Evolutionary conservation across 148 eudicot genomes (phyloP).

Genomic region (Agrostemma githago): DNA sequence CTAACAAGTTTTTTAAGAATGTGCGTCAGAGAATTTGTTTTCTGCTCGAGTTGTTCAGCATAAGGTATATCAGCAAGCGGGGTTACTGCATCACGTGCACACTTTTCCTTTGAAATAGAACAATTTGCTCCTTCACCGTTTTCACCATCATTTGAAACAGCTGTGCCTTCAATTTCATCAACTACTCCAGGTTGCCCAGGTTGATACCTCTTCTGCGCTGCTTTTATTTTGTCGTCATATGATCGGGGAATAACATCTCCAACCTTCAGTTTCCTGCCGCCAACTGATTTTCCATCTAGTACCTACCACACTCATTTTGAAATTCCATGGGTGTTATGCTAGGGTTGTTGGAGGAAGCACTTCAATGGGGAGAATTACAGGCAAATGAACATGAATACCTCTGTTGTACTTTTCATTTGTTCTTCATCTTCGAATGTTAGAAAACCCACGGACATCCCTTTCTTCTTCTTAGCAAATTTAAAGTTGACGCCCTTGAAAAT

Average conservation of each 20-base stretch:
- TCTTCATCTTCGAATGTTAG: conserved; percentile 58
- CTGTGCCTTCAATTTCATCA: conserved; percentile 21
- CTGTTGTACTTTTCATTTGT: conserved; percentile 51
- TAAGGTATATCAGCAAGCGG: conserved; percentile 87
- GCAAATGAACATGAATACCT: conserved; percentile 42
- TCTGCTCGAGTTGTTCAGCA: conserved; percentile 79
- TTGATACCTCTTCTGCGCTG: conserved; percentile 27
- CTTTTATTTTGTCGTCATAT: conserved; percentile 50
- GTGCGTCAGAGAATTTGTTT: conserved; percentile 59
- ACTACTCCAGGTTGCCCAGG: conserved; percentile 26
- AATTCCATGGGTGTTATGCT: neutral
- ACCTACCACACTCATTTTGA: conserved; percentile 39
- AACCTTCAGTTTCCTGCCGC: conserved; percentile 63
- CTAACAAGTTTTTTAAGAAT: conserved; percentile 76
- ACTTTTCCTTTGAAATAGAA: conserved; percentile 49
- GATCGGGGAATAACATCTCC: conserved; percentile 64
- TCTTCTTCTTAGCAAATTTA: conserved; percentile 81
- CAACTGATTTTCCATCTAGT: conserved; percentile 59
- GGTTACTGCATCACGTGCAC: conserved; percentile 80
- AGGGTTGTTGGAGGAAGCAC: neutral
- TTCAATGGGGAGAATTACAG: neutral
- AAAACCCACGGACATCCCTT: conserved; percentile 81
- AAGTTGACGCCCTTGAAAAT: conserved; percentile 52
- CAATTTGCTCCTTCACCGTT: conserved; percentile 38
- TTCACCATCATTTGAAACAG: conserved; percentile 30